Evolutionary conservation across 352 stramenopile species (phyloP), one percentile per base, ranked within the genome.

Genomic region (Globisporangium mamillatum): DNA sequence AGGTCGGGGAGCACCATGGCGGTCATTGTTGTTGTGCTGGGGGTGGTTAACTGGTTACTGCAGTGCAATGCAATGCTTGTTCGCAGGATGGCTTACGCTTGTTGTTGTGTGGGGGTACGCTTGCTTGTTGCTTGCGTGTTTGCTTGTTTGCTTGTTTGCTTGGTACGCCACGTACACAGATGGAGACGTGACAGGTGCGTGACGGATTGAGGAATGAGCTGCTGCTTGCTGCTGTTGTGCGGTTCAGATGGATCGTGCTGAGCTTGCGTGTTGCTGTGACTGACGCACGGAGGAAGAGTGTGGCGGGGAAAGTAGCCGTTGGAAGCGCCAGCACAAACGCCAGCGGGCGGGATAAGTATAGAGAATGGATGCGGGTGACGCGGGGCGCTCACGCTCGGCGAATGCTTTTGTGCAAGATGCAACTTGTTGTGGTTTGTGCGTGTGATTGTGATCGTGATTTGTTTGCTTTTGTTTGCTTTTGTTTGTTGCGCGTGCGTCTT

Each of bases 171-270:
- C 41, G 41, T 50, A 50, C 41, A 50, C 41, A 22, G 16, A 60
- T 34, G 53, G 18, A 20, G 24, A 36, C 54, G 25, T 60, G 55
- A 60, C 55, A 20, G 20, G 46, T 34, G 41, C 18, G 24, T 48
- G 29, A 29, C 29, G 22, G 27, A 61, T 61, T 61, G 55, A n/a
- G 29, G 55, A 61, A 61, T 61, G 29, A 48, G 29, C 55, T 60
- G 18, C 36, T 46, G 14, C 14, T 46, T 46, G 36, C 16, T 60
- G 14, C 22, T 53, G n/a, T 27, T 36, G 53, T 20, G 24, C 1
- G 55, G 29, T n/a, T 60, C 55, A 9, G 29, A 3, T 41, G 55
- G 27, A 20, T 60, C 18, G 25, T 60, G 48, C 6, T 59, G 5
- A 29, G 22, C 24, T 36, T 9, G 3, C 5, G 6, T 18, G 38